phyloP scores from a whole-genome alignment of 139 green algal genomes.

The Zygnema circumcarinatum region DNA sequence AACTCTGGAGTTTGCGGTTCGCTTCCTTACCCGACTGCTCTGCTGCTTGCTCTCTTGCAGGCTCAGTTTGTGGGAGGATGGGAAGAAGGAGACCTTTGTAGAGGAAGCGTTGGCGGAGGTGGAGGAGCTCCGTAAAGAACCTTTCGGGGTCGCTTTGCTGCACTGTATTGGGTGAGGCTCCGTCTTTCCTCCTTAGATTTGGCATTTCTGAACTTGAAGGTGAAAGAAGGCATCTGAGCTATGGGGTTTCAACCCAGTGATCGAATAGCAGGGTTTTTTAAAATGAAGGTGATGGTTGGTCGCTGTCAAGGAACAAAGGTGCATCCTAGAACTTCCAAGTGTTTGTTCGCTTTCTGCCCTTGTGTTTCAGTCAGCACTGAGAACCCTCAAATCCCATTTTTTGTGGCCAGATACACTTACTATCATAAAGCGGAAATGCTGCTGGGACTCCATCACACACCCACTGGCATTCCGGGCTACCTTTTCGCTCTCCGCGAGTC shows the following conservation, averaged over 20 bases:
- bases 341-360: no score
- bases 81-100: slow-evolving; percentile 50
- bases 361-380: no score
- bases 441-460: slow-evolving; percentile 45
- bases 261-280: no score
- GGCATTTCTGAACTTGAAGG: background rate
- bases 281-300: no score
- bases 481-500: slow-evolving; percentile 25
- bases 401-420: slow-evolving; percentile 41
- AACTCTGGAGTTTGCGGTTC: no score
- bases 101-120: slow-evolving; percentile 36
- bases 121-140: slow-evolving; percentile 33
- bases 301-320: no score
- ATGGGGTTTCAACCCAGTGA: no score
- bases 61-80: slow-evolving; percentile 35
- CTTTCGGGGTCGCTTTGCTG: slow-evolving; percentile 32
- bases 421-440: slow-evolving; percentile 48
- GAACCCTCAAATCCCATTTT: no score
- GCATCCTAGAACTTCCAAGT: no score
- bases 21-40: no score
- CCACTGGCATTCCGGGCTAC: slow-evolving; percentile 31
- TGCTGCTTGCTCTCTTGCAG: slow-evolving; percentile 11
- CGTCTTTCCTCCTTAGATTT: background rate
- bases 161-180: slow-evolving; percentile 53
- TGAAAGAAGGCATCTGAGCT: no score